Conservation (phyloP, 2,329 filamentous ascomycete genomes). For the Fusarium clavum region DNA sequence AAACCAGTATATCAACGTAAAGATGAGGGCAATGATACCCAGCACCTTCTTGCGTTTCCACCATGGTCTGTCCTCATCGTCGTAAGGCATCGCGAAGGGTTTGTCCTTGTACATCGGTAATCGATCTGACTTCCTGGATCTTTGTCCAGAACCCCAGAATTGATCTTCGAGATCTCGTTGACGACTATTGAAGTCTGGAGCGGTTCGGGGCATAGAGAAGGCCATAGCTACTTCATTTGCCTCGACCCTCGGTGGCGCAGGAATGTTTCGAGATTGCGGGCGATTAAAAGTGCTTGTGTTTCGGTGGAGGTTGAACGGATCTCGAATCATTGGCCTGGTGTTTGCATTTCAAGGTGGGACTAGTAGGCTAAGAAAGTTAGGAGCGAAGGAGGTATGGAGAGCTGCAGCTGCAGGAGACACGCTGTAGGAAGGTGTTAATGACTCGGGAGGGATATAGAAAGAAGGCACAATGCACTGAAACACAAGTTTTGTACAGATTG, state of each 20-base stretch:
- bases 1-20: constrained; percentile 76
- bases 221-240: constrained; percentile 67
- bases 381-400: constrained; percentile 2
- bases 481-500: constrained; percentile 24
- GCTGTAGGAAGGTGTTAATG: neutral
- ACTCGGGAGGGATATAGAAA: constrained; percentile 3
- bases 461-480: constrained; percentile 2
- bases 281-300: constrained; percentile 60
- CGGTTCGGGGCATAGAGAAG: constrained; percentile 75
- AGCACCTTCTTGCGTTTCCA: constrained; percentile 74
- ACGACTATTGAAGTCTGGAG: constrained; percentile 75
- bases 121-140: constrained; percentile 50
- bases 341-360: constrained; percentile 46
- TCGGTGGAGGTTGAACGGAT: constrained; percentile 59
- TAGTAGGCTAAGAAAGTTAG: constrained; percentile 8
- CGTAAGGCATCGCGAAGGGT: constrained; percentile 76
- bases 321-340: constrained; percentile 54
- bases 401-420: neutral
- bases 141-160: constrained; percentile 67
- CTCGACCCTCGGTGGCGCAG: constrained; percentile 62
- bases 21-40: constrained; percentile 62
- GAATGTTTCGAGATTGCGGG: constrained; percentile 59
- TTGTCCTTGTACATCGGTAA: constrained; percentile 99
- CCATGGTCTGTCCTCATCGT: constrained; percentile 63
- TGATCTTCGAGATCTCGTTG: constrained; percentile 74